Base-by-base conservation (phyloP, 176 grass and related monocot genomes). In the Raddia guianensis region DNA sequence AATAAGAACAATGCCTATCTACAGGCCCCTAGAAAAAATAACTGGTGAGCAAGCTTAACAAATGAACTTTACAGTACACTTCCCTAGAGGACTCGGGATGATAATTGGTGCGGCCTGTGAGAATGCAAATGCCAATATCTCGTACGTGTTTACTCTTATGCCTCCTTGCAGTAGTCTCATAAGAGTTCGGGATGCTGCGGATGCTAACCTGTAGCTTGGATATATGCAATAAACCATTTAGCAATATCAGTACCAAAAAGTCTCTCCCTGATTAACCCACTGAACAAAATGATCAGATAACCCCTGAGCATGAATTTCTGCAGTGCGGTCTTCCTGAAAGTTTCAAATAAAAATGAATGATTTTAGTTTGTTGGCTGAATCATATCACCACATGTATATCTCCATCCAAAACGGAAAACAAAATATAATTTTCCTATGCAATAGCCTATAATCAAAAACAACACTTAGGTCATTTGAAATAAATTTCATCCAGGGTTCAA, bases 51-150 rank as follows among this genome's bases (percentile, higher is more conserved):
- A 81, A 35, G 72, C 78, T 63, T 52, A 76, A 76, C 57, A 81
- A 89, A 91, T 84, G 40, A 94, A 91, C 70, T 86, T 75, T 84
- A 91, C 84, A 58, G 53, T 89, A 87, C 83, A 80, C 72, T 70
- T 83, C 66, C 64, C 42, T 94, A 83, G 16, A 86, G 65, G 75
- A 74, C 71, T 89, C 87, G 60, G 73, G 61, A 62, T 59, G 27
- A 27, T 27, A 27, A 27, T 27, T 27, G 37, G 50, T 44, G 12
- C 76, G 70, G 56, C 82, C 49, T 50, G 42, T 18, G 34, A 61
- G 48, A 78, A 74, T 66, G 63, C 59, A 5, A 55, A 63, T 32
- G 49, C 52, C 56, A 44, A 61, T 77, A 54, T 60, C 59, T 84
- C 34, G 16, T 40, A 40, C 37, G 37, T 40, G 3, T 40, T 40